Evolutionary conservation across 768 basidiomycete species (phyloP).

Genomic region (Gautieria morchelliformis): DNA sequence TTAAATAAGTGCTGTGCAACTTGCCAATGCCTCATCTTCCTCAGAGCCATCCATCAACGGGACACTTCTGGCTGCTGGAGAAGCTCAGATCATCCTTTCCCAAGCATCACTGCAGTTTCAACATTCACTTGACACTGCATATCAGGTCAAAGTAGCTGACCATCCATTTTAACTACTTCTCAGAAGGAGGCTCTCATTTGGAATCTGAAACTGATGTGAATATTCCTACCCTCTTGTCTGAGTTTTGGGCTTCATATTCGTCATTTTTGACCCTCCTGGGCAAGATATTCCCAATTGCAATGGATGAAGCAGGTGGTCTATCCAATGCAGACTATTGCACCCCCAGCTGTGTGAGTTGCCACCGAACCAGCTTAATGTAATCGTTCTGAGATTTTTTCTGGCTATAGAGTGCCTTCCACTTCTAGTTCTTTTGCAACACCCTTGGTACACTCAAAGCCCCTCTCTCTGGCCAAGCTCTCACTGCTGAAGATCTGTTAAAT

Average conservation of each 20-base stretch:
- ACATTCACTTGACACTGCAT: constrained; percentile 78
- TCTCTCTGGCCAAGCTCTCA: constrained; percentile 28
- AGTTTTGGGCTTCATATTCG: constrained; percentile 68
- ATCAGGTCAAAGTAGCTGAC: constrained; percentile 86
- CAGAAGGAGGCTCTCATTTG: constrained; percentile 34
- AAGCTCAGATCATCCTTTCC: constrained; percentile 48
- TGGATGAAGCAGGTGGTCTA: constrained; percentile 74
- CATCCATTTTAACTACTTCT: constrained; percentile 61
- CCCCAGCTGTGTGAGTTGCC: neutral
- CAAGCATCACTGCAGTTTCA: constrained; percentile 83
- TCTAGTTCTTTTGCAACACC: constrained; percentile 14
- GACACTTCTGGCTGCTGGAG: constrained; percentile 34
- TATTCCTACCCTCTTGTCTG: constrained; percentile 27
- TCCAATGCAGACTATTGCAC: constrained; percentile 22
- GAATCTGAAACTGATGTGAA: constrained; percentile 23
- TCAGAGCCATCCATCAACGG: constrained; percentile 16
- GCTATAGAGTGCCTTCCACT: constrained; percentile 6
- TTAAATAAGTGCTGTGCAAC: constrained; percentile 52
- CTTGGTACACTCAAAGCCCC: constrained; percentile 19
- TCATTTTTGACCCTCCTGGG: constrained; percentile 54
- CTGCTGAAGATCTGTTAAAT: constrained; percentile 60
- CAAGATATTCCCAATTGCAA: constrained; percentile 59
- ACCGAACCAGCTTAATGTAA: constrained; percentile 5
- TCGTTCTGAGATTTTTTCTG: constrained; percentile 3
- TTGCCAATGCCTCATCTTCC: constrained; percentile 34